Evolutionary conservation across 805 yeast species (phyloP).

Genomic region (Komagataella populi): DNA sequence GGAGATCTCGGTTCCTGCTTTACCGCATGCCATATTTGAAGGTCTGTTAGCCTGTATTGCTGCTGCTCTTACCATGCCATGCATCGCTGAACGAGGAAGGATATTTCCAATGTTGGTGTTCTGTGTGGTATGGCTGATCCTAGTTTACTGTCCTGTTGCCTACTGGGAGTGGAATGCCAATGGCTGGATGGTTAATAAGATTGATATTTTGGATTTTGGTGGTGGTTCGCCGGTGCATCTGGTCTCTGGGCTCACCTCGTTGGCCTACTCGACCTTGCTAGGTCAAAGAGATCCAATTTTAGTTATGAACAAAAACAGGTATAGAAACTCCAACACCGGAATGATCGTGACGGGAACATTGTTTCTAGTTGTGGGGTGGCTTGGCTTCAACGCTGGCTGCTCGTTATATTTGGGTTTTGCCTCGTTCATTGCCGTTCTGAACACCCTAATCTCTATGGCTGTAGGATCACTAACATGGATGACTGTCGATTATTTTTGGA

Average conservation of each 20-base stretch:
- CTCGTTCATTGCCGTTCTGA: constrained; percentile 70
- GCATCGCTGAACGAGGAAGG: constrained; percentile 80
- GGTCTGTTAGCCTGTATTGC: constrained; percentile 79
- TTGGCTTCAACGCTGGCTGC: constrained; percentile 84
- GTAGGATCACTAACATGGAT: constrained; percentile 83
- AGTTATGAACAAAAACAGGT: constrained; percentile 37
- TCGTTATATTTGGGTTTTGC: constrained; percentile 61
- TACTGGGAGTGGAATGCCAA: constrained; percentile 86
- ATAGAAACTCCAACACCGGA: constrained; percentile 80
- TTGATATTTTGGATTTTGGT: constrained; percentile 83
- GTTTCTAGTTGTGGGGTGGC: constrained; percentile 81
- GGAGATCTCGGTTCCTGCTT: constrained; percentile 38
- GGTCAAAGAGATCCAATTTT: constrained; percentile 56
- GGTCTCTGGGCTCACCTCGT: constrained; percentile 76
- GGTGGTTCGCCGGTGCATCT: constrained; percentile 94
- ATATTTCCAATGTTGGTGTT: constrained; percentile 69
- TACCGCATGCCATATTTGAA: constrained; percentile 65
- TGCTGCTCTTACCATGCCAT: constrained; percentile 74
- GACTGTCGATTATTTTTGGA: constrained; percentile 64
- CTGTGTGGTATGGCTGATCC: constrained; percentile 69
- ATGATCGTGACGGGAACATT: constrained; percentile 75
- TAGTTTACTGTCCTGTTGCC: constrained; percentile 79
- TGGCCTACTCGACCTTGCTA: constrained; percentile 60
- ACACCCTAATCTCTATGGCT: constrained; percentile 69
- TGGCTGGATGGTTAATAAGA: constrained; percentile 70